These are phyloP conservation scores for Aureobasidium sp. DNA, from an alignment of 2,329 filamentous ascomycete species.

Conservation along the genomic window DNA sequence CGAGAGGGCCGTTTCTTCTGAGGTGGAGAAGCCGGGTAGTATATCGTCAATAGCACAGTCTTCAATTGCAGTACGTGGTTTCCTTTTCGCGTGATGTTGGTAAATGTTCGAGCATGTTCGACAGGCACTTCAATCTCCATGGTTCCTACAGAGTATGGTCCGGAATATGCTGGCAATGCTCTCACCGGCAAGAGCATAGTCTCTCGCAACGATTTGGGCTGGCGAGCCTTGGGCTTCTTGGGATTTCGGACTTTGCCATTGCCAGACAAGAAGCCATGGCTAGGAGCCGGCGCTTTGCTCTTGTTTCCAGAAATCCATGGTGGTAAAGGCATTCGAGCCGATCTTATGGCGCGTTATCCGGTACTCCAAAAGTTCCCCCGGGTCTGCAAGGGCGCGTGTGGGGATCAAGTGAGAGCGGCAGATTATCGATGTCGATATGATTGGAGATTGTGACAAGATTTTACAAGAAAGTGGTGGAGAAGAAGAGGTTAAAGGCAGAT, in stretches of 20 bases:
- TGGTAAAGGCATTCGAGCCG: not conserved
- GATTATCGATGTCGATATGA: not conserved
- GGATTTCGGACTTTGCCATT: slow-evolving; percentile 31
- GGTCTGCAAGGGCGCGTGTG: not conserved
- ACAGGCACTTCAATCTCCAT: slow-evolving; percentile 50
- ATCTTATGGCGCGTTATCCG: not conserved
- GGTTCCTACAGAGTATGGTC: slow-evolving; percentile 40
- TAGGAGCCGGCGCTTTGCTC: not conserved
- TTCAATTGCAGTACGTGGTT: slow-evolving; percentile 44
- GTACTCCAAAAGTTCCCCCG: not conserved
- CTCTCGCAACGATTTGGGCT: slow-evolving; percentile 41
- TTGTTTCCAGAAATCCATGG: slow-evolving; percentile 13
- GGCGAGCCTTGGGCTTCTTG: slow-evolving; percentile 41
- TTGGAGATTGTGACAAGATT: not conserved
- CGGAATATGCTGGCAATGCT: slow-evolving; percentile 43
- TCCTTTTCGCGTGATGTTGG: slow-evolving; percentile 42
- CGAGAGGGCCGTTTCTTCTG: slow-evolving; percentile 40
- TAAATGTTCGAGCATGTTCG: slow-evolving; percentile 39
- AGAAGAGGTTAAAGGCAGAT: not conserved
- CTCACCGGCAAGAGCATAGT: slow-evolving; percentile 36
- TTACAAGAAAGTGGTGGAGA: not conserved
- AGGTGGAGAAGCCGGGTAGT: slow-evolving; percentile 48
- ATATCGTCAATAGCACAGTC: slow-evolving; percentile 57
- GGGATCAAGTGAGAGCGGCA: not conserved
- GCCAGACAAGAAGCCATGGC: not conserved